phyloP scores from a whole-genome alignment of 768 basidiomycete species.

The Tylopilus rubrobrunneus region DNA sequence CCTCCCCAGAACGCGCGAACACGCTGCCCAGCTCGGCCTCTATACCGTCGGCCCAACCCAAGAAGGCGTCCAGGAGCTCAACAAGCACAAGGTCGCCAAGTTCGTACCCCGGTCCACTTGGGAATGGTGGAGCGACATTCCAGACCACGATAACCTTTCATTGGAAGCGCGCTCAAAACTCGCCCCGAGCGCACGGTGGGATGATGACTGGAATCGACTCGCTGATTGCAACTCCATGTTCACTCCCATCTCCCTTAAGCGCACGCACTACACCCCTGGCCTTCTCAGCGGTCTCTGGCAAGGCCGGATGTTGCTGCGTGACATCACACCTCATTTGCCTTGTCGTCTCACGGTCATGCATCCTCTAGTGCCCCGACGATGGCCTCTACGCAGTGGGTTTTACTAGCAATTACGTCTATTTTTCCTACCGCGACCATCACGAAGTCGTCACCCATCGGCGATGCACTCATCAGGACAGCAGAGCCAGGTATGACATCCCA shows the following conservation, averaged over 20 bases:
- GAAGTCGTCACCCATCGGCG: constrained; percentile 23
- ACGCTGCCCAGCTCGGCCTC: constrained; percentile 26
- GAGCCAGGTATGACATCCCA: constrained; percentile 14
- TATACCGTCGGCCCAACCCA: constrained; percentile 42
- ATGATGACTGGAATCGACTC: constrained; percentile 56
- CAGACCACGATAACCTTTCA: constrained; percentile 29
- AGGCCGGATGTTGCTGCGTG: constrained; percentile 59
- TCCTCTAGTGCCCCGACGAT: constrained; percentile 20
- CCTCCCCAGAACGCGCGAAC: constrained; percentile 30
- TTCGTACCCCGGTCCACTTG: too few species aligned
- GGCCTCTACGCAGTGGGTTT: constrained; percentile 23
- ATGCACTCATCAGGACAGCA: constrained; percentile 17
- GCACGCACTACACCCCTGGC: constrained; percentile 46
- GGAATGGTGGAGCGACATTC: too few species aligned
- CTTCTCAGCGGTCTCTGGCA: constrained; percentile 56
- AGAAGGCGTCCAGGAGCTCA: constrained; percentile 57
- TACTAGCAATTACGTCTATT: constrained; percentile 27
- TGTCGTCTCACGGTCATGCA: background rate
- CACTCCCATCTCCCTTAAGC: constrained; percentile 24
- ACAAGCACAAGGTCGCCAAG: too few species aligned
- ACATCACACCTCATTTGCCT: background rate
- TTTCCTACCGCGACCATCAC: constrained; percentile 15
- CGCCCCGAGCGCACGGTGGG: constrained; percentile 45
- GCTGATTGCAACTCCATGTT: constrained; percentile 43
- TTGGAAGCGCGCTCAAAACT: constrained; percentile 25